Conservation (phyloP, 1,139 yeast genomes). For the Geotrichum europaeum region DNA sequence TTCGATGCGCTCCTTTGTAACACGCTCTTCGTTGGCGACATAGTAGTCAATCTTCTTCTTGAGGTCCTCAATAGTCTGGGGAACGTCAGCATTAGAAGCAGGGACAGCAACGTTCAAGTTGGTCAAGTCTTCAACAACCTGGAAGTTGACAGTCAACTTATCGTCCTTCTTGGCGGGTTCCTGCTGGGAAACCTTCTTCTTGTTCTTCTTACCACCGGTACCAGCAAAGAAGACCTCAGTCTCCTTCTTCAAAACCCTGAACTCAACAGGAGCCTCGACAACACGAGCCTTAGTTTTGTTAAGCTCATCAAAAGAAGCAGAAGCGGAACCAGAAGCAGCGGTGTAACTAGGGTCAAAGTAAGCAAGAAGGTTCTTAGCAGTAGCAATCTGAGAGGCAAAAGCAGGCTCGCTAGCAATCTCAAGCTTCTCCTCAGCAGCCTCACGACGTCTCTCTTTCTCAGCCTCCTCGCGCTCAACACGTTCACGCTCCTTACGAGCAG, state of each 20-base stretch:
- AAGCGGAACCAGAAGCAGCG: constrained; percentile 34
- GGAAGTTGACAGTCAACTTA: constrained; percentile 68
- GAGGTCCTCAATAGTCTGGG: constrained; percentile 59
- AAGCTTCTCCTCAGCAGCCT: constrained; percentile 47
- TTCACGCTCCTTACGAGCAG: constrained; percentile 50
- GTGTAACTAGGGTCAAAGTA: constrained; percentile 77
- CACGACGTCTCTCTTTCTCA: constrained; percentile 39
- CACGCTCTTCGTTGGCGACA: constrained; percentile 71
- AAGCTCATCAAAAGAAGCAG: constrained; percentile 19
- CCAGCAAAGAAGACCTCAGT: constrained; percentile 50
- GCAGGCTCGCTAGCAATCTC: constrained; percentile 80
- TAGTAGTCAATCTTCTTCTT: constrained; percentile 68
- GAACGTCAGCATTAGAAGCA: constrained; percentile 65
- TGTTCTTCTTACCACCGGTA: constrained; percentile 48
- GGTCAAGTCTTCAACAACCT: constrained; percentile 69
- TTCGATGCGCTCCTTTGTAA: constrained; percentile 68
- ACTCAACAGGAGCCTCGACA: constrained; percentile 54
- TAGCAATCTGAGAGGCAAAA: constrained; percentile 64
- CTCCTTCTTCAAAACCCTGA: constrained; percentile 57
- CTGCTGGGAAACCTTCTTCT: constrained; percentile 40
- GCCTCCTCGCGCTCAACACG: constrained; percentile 45
- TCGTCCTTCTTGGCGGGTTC: constrained; percentile 38
- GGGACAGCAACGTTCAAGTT: constrained; percentile 80
- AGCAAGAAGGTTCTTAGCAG: constrained; percentile 63
- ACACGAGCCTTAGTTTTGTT: constrained; percentile 36